phyloP scores from a whole-genome alignment of 2,329 filamentous ascomycete species.

The Trichothecium sympodiale region DNA sequence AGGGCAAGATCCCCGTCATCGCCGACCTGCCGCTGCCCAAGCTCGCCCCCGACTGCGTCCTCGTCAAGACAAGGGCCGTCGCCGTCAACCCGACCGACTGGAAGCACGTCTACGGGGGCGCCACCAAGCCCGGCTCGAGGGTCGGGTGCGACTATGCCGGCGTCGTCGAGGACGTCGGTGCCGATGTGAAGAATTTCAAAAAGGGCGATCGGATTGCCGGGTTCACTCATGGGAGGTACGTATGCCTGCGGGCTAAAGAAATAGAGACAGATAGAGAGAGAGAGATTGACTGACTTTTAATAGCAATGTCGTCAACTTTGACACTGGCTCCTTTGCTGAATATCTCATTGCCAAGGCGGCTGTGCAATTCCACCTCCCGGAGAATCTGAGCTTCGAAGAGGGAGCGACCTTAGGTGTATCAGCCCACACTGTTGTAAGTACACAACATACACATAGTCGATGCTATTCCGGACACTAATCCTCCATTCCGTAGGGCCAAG shows the following conservation, averaged over 20 bases:
- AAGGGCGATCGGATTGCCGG: constrained; percentile 41
- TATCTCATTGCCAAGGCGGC: constrained; percentile 45
- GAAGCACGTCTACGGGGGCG: constrained; percentile 6
- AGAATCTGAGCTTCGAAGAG: constrained; percentile 39
- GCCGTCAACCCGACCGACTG: constrained; percentile 17
- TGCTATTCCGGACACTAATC: not conserved
- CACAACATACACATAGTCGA: too few relatives aligned
- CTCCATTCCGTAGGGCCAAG: constrained; percentile 12
- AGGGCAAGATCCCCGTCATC: not conserved
- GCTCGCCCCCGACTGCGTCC: constrained; percentile 14
- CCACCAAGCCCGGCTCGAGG: constrained; percentile 5
- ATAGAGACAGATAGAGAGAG: too few relatives aligned
- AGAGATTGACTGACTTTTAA: not conserved
- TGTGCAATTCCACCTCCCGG: constrained; percentile 45
- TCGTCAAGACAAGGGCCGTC: constrained; percentile 22
- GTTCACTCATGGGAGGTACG: too few relatives aligned
- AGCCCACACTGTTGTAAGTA: not conserved
- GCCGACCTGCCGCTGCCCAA: not conserved
- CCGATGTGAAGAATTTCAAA: constrained; percentile 31
- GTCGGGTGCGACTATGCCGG: constrained; percentile 27
- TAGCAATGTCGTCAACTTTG: constrained; percentile 13
- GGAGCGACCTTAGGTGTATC: constrained; percentile 32
- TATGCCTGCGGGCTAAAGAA: too few relatives aligned
- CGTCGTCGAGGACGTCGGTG: constrained; percentile 35
- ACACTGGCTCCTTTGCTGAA: constrained; percentile 44